These are phyloP conservation scores for Penstemon davidsonii DNA, from an alignment of 257 asterid genomes.

Conservation along the genomic window DNA sequence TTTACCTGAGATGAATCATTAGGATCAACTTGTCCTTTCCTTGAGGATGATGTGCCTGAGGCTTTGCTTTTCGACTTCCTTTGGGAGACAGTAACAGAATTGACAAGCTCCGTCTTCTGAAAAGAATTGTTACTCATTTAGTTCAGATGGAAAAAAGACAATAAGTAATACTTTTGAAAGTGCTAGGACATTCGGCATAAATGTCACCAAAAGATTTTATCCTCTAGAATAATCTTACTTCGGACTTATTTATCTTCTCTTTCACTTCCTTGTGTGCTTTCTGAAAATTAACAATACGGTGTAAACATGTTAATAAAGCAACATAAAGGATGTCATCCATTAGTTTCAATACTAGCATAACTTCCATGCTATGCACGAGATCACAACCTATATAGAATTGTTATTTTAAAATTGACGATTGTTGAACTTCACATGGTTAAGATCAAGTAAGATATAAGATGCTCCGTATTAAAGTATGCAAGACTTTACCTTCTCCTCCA, in stretches of 20 bases:
- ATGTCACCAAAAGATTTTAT: neutral
- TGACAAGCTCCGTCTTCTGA: constrained; percentile 17
- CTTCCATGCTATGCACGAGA: neutral
- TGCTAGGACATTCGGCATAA: neutral
- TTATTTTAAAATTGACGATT: neutral
- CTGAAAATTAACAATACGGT: constrained; percentile 34
- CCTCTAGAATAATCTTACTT: constrained; percentile 24
- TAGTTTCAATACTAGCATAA: neutral
- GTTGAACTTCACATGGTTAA: neutral
- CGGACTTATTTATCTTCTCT: constrained; percentile 31
- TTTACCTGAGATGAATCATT: constrained; percentile 38
- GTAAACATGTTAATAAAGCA: constrained; percentile 5
- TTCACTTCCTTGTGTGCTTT: constrained; percentile 31
- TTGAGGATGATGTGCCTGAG: constrained; percentile 30
- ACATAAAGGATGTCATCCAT: constrained; percentile 10
- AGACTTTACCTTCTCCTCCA: constrained; percentile 61
- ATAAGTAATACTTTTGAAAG: neutral
- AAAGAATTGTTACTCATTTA: neutral
- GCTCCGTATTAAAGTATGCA: constrained; percentile 25
- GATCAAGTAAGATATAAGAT: neutral
- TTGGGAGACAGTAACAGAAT: constrained; percentile 26
- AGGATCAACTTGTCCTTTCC: constrained; percentile 31
- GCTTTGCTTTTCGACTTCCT: constrained; percentile 30
- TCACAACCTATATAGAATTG: neutral
- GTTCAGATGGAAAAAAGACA: neutral